Percentiles rank a stretch among this genome's conserved stretches.
Conservation (phyloP, 2,329 filamentous ascomycete species). For the Nothophoma quercina region DNA sequence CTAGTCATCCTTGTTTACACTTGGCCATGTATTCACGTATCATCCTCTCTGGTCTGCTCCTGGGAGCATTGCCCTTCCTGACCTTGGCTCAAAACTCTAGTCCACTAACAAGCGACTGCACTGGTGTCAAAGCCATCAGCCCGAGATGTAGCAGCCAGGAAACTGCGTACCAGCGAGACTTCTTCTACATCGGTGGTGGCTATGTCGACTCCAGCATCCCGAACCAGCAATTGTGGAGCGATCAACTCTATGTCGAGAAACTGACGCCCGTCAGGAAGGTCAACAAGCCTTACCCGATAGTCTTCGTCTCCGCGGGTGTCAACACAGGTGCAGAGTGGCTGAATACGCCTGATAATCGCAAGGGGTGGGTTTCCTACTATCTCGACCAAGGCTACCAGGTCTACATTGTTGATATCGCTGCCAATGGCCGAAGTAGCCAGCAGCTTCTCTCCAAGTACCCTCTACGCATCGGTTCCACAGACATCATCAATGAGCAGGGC, state of each 20-base stretch:
- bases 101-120: conserved; percentile 15
- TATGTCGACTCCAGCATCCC: conserved; percentile 32
- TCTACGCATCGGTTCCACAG: conserved; percentile 22
- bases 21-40: conserved; percentile 6
- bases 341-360: conserved; percentile 26
- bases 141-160: conserved; percentile 31
- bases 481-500: conserved; percentile 21
- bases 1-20: not conserved
- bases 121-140: conserved; percentile 25
- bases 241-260: conserved; percentile 35
- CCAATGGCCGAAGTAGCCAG: conserved; percentile 19
- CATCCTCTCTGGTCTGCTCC: conserved; percentile 4
- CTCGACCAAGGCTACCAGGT: conserved; percentile 31
- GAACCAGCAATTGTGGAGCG: conserved; percentile 26
- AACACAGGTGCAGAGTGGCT: conserved; percentile 28
- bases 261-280: conserved; percentile 20
- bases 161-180: conserved; percentile 29
- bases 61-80: conserved; percentile 6
- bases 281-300: conserved; percentile 28
- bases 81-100: conserved; percentile 3
- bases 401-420: conserved; percentile 29
- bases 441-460: conserved; percentile 16
- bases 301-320: conserved; percentile 33
- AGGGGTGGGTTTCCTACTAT: conserved; percentile 30
- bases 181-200: conserved; percentile 36